Percentiles rank a stretch among this genome's conserved stretches.
phyloP scores from a whole-genome alignment of 2,329 filamentous ascomycete species.

The Phyllosticta citrichinensis region DNA sequence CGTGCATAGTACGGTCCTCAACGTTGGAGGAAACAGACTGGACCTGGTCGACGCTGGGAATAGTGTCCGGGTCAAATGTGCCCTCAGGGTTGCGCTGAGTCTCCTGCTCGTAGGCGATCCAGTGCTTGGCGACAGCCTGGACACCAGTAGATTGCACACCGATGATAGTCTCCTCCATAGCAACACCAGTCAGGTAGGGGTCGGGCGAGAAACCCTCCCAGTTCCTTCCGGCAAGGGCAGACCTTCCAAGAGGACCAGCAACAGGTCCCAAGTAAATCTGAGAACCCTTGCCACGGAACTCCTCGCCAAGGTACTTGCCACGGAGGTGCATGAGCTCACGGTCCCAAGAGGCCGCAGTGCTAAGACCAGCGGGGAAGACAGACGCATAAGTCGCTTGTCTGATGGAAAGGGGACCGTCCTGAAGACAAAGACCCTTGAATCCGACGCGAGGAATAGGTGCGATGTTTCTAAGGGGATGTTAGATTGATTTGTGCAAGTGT shows the following conservation, averaged over 20 bases:
- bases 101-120: conserved; percentile 60
- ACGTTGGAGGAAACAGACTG: conserved; percentile 44
- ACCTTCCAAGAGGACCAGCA: conserved; percentile 34
- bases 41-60: conserved; percentile 21
- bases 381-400: conserved; percentile 17
- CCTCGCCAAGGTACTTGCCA: conserved; percentile 23
- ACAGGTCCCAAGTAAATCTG: conserved; percentile 36
- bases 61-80: conserved; percentile 33
- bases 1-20: conserved; percentile 65
- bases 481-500: neutral
- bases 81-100: conserved; percentile 42
- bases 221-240: conserved; percentile 35
- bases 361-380: conserved; percentile 28
- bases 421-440: conserved; percentile 31
- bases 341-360: conserved; percentile 33
- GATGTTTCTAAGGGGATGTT: conserved; percentile 17
- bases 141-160: conserved; percentile 37
- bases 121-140: conserved; percentile 36
- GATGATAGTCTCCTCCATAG: conserved; percentile 33
- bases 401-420: conserved; percentile 29
- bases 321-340: conserved; percentile 23
- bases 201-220: conserved; percentile 42
- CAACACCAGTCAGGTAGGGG: conserved; percentile 37
- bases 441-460: conserved; percentile 27
- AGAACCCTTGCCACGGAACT: conserved; percentile 25